Percentiles rank a stretch among this genome's conserved stretches.
These are phyloP conservation scores for Meyerozyma smithsonii DNA, from an alignment of 1,139 yeast genomes.

Conservation along the genomic window DNA sequence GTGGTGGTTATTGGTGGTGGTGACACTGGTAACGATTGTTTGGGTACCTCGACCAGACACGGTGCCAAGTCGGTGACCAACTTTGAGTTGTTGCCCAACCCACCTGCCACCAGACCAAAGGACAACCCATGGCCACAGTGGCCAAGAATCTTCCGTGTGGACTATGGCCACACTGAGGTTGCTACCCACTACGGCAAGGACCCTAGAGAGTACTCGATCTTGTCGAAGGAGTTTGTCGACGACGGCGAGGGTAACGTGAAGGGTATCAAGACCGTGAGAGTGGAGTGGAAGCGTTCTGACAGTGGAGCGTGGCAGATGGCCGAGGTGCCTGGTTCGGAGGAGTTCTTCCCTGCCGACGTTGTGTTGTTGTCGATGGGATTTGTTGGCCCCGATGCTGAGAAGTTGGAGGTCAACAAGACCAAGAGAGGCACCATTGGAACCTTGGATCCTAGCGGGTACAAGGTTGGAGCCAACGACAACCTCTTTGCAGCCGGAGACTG, in stretches of 20 bases:
- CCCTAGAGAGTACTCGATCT: conserved; percentile 94
- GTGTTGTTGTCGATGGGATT: conserved; percentile 96
- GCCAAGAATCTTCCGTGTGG: conserved; percentile 97
- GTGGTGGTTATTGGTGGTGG: conserved; percentile 99
- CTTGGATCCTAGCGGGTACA: conserved; percentile 61
- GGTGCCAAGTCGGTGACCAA: conserved; percentile 95
- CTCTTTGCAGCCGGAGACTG: conserved; percentile 97
- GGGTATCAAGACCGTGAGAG: conserved; percentile 92
- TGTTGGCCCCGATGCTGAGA: conserved; percentile 90
- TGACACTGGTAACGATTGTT: conserved; percentile 98
- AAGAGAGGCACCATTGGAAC: conserved; percentile 86
- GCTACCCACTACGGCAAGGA: conserved; percentile 92
- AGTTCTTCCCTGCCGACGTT: conserved; percentile 89
- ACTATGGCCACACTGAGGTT: conserved; percentile 96
- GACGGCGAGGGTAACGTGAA: conserved; percentile 92
- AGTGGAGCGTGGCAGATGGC: conserved; percentile 99
- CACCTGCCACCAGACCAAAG: conserved; percentile 79
- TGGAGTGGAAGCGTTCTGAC: conserved; percentile 96
- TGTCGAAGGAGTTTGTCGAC: conserved; percentile 92
- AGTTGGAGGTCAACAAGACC: conserved; percentile 67
- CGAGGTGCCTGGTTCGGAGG: conserved; percentile 93
- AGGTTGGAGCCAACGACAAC: conserved; percentile 58
- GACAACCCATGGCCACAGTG: conserved; percentile 99
- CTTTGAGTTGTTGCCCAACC: conserved; percentile 91
- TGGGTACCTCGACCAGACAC: conserved; percentile 96